Percentiles rank a stretch among this genome's conserved stretches.
phyloP scores from a whole-genome alignment of 2,329 filamentous ascomycete genomes.

The Trichoderma sp. region DNA sequence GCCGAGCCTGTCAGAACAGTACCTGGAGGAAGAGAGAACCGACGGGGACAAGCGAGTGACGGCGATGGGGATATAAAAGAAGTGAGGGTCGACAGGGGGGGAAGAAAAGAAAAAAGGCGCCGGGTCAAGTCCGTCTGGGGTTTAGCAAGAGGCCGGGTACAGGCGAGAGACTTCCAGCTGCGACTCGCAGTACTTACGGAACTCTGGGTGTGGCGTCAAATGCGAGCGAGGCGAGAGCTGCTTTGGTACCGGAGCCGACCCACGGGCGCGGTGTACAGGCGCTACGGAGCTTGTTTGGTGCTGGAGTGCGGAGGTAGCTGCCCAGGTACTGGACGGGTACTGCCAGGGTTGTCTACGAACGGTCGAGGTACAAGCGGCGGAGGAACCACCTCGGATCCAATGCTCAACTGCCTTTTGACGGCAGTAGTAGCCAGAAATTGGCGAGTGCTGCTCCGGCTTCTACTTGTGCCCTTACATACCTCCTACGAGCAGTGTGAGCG shows the following conservation, averaged over 20 bases:
- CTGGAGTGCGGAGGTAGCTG: neutral
- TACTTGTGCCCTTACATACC: no score
- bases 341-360: neutral
- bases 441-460: no score
- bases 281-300: neutral
- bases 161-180: conserved; percentile 2
- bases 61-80: conserved; percentile 25
- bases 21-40: conserved; percentile 17
- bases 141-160: conserved; percentile 23
- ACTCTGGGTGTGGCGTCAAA: neutral
- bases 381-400: no score
- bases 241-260: conserved; percentile 18
- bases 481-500: no score
- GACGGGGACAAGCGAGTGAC: conserved; percentile 25
- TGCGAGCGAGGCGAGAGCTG: neutral
- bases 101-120: conserved; percentile 13
- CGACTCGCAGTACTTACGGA: conserved; percentile 7
- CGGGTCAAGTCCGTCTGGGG: conserved; percentile 24
- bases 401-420: no score
- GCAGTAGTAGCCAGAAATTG: no score
- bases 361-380: no score
- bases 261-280: conserved; percentile 13
- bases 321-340: neutral
- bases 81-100: conserved; percentile 15
- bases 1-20: conserved; percentile 2